Evolutionary conservation across 495 filamentous ascomycete species (phyloP), one percentile per base, ranked within the genome.

Genomic region (Thermochaetoides thermophila): DNA sequence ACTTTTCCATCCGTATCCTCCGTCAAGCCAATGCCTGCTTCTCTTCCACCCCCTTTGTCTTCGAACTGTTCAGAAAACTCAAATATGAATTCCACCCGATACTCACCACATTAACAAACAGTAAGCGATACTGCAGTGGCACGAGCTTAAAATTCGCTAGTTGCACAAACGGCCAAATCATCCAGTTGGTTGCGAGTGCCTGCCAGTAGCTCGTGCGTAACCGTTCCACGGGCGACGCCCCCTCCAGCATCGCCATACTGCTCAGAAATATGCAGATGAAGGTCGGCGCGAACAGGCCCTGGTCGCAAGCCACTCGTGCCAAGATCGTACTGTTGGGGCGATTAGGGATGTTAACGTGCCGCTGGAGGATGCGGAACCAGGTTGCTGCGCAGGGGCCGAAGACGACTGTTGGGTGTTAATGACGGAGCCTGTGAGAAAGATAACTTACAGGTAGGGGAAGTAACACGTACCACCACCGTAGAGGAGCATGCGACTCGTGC

Each of bases 1-100:
- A n/a, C n/a, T n/a, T n/a, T n/a, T n/a, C n/a, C n/a, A n/a, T n/a
- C n/a, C n/a, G n/a, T n/a, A n/a, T n/a, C n/a, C n/a, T n/a, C n/a
- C n/a, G n/a, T n/a, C n/a, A n/a, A n/a, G n/a, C n/a, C n/a, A n/a
- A n/a, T n/a, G n/a, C n/a, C n/a, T n/a, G n/a, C n/a, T n/a, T n/a
- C n/a, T n/a, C n/a, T n/a, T n/a, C n/a, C n/a, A n/a, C n/a, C n/a
- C n/a, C n/a, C n/a, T n/a, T n/a, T n/a, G n/a, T n/a, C 21, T 6
- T 24, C 8, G 33, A 31, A 32, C 56, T 86, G 58, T 86, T 92
- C 39, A 91, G 60, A 50, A 69, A 76, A 57, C 85, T 94, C 31
- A 97, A 56, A 54, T 94, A 89, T 53, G 84, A 94, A 51, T 97
- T 97, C 89, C 89, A 97, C 39, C 84, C 87, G 72, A 66, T 55